Base-by-base conservation (phyloP, 2,329 filamentous ascomycete genomes). In the Neofusicoccum ribis region DNA sequence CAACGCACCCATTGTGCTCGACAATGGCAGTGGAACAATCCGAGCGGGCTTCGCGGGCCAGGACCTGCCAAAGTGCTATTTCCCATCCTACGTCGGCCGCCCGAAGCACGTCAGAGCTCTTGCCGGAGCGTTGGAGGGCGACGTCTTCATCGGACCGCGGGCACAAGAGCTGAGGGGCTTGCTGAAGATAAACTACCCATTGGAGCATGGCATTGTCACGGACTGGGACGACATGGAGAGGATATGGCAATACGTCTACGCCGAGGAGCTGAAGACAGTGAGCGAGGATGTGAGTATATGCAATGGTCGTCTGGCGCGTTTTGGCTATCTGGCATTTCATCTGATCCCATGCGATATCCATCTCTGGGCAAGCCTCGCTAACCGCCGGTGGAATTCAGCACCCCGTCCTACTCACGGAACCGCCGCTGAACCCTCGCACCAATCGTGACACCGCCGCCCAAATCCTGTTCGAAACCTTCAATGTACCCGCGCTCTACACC, bases 151-250 rank as follows among this genome's bases (percentile, higher is more conserved):
- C 77, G 95, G 95, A 60, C 90, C 93, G 72, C 90, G 92, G 78
- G 93, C 94, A 66, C 91, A 93, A 72, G 93, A 98, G 75, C 85
- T 97, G 73, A 88, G 94, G 74, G 95, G 95, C 3, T 83, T 99
- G 67, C 85, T 99, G 72, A 99, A 98, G 86, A 97, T 99, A 72
- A 86, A 89, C 70, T 98, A 98, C 77, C 95, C 95, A 50, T 83
- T 99, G 64, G 95, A 98, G 81, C 95, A 99, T 78, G 95, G 95
- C 72, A 96, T 99, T 73, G 95, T 99, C 68, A 99, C 95, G 71
- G 93, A 99, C 79, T 99, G 95, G 95, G 95, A 98, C 76, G 95
- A 99, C 76, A 99, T 99, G 95, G 95, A 99, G 83, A 89, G 92
- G 82, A 99, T 99, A 80, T 99, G 95, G 95, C 91, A 96, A 73